Evolutionary conservation across 345 rosid species (phyloP).

Genomic region (Salix exigua): DNA sequence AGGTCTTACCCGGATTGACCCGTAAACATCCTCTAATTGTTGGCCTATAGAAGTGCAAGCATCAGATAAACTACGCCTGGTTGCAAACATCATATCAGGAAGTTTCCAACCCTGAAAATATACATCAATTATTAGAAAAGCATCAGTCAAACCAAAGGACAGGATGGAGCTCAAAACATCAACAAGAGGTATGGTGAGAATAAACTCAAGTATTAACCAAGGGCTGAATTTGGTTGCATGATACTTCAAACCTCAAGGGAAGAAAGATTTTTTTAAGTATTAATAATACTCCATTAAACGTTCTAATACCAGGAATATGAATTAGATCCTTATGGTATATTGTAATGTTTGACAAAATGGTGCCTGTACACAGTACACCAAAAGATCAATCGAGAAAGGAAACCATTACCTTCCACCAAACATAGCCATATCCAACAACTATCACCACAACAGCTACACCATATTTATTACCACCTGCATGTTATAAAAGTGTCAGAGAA

Average conservation of each 20-base stretch:
- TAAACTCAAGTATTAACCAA: constrained; percentile 2
- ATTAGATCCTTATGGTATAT: not conserved
- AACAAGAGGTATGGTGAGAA: not conserved
- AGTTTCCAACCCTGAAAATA: constrained; percentile 80
- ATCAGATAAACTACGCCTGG: constrained; percentile 80
- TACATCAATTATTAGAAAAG: not conserved
- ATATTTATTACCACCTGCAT: constrained; percentile 55
- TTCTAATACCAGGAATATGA: not conserved
- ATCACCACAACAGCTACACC: constrained; percentile 45
- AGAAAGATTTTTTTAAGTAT: not conserved
- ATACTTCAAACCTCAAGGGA: not conserved
- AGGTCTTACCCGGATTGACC: constrained; percentile 59
- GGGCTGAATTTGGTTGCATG: not conserved
- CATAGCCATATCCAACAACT: constrained; percentile 64
- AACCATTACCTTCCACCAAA: constrained; percentile 74
- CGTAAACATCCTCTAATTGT: constrained; percentile 70
- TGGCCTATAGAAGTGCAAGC: constrained; percentile 69
- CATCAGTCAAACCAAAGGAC: constrained; percentile 3
- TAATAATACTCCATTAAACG: not conserved
- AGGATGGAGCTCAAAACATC: not conserved
- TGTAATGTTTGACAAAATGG: not conserved
- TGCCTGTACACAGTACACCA: not conserved
- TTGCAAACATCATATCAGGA: constrained; percentile 94
- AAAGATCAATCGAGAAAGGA: not conserved
- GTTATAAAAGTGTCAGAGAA: not conserved